Base-by-base conservation (phyloP, 2,329 filamentous ascomycete species). In the Grosmannia huntii region DNA sequence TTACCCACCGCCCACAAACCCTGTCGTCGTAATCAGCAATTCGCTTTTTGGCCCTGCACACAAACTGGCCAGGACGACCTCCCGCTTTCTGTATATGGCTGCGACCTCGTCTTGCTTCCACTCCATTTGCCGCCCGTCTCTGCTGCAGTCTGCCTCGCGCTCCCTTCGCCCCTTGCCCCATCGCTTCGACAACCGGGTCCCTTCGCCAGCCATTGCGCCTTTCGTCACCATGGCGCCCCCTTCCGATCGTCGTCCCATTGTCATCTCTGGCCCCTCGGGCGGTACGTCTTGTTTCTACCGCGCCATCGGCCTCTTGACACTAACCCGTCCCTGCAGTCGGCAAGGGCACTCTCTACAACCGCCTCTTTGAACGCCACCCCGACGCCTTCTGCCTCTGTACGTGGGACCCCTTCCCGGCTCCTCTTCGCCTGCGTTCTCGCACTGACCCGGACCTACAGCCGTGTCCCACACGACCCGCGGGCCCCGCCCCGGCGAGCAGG, bases 231-330 rank as follows among this genome's bases (percentile, higher is more conserved):
- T 63, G 63, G 66, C 65, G 41, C 64, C 65, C 28, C 73, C 76
- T n/a, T 62, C 72, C 57, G 77, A 82, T 67, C 72, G 72, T 64
- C 80, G 82, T 36, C 87, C 87, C 16, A 77, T 92, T 66, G 84
- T 94, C 65, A 86, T 94, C 71, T 89, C 84, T 54, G 89, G 89
- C 58, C 89, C 89, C 61, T 87, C 83, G 12, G 89, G 89, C 69
- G 62, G 62, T 64, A 31, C 5, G 50, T 55, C 21, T n/a, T 31
- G 4, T 11, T 16, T 12, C 38, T 25, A 14, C 10, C 14, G 16
- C 50, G 9, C 12, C 25, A 2, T 52, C 3, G 56, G 14, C n/a
- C 6, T 12, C 6, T 31, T n/a, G 16, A 16, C 14, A 44, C 44
- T 48, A 6, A 16, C 14, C 82, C 89, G 16, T 28, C 28, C 31